phyloP scores from a whole-genome alignment of 2,329 filamentous ascomycete genomes.

The Ophiostoma quercus region DNA sequence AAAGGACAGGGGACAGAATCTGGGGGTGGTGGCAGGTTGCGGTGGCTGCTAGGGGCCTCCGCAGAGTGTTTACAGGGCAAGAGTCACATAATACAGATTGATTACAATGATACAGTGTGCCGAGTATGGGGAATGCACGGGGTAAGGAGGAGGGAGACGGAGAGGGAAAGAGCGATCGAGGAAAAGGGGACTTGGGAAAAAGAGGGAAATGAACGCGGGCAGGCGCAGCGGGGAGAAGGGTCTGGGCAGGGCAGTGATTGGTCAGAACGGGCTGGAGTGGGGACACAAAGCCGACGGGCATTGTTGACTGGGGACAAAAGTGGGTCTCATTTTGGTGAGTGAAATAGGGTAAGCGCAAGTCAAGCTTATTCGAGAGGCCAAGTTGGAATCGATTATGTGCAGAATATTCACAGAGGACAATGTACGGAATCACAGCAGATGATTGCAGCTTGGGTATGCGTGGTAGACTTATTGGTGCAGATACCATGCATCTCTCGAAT shows the following conservation, averaged over 20 bases:
- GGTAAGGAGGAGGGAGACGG: background rate
- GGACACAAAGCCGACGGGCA: background rate
- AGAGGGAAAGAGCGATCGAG: background rate
- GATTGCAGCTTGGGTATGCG: background rate
- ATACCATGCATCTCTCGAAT: too few species aligned
- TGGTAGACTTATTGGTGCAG: background rate
- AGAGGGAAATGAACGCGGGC: conserved; percentile 7
- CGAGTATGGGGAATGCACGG: background rate
- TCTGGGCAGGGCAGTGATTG: conserved; percentile 12
- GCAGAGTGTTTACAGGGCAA: background rate
- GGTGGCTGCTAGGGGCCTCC: background rate
- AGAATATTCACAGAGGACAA: background rate
- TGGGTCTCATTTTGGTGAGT: background rate
- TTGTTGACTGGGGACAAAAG: background rate
- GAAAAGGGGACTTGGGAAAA: background rate
- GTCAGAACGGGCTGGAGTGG: background rate
- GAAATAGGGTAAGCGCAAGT: background rate
- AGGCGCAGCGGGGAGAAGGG: background rate
- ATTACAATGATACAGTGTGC: background rate
- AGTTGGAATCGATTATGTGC: background rate
- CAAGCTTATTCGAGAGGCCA: background rate
- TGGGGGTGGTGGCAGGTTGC: background rate
- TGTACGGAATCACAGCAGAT: background rate
- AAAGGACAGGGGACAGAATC: background rate
- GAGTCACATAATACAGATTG: background rate